A percentile compares a stretch with the other conserved stretches of the same genome.
Evolutionary conservation across 108 stramenopile genomes (phyloP).

Genomic region (Seminavis robusta): DNA sequence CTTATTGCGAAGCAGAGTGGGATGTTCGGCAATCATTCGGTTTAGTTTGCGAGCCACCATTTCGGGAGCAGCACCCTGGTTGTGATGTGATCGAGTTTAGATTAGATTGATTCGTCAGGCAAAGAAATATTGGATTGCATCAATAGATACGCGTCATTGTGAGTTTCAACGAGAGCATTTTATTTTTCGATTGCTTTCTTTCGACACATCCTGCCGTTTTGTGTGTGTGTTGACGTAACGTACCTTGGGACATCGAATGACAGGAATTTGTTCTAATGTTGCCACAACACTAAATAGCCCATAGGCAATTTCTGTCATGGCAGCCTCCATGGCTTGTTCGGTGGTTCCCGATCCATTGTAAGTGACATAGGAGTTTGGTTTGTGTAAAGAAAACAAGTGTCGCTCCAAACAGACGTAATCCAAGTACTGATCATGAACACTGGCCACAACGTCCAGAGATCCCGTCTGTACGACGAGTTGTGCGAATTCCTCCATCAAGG

Average conservation of each 20-base stretch:
- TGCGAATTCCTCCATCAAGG: slow-evolving; percentile 94
- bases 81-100: too few relatives aligned
- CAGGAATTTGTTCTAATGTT: slow-evolving; percentile 81
- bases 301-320: slow-evolving; percentile 82
- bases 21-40: slow-evolving; percentile 82
- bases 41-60: slow-evolving; percentile 93
- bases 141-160: too few relatives aligned
- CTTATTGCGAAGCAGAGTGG: slow-evolving; percentile 54
- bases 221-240: slow-evolving; percentile 1
- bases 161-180: too few relatives aligned
- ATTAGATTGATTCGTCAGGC: too few relatives aligned
- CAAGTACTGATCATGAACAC: slow-evolving; percentile 91
- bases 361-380: slow-evolving; percentile 72
- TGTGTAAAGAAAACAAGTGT: slow-evolving; percentile 81
- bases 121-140: too few relatives aligned
- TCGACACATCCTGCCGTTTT: not conserved
- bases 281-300: slow-evolving; percentile 92
- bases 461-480: slow-evolving; percentile 81
- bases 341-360: slow-evolving; percentile 87
- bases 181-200: too few relatives aligned
- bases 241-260: slow-evolving; percentile 89
- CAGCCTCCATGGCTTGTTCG: slow-evolving; percentile 76
- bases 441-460: slow-evolving; percentile 67
- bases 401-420: slow-evolving; percentile 93
- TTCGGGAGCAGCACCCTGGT: slow-evolving; percentile 92